Percentiles rank a stretch among this genome's conserved stretches.
phyloP scores from a whole-genome alignment of 163 green algal species.

The Volvox carteri region DNA sequence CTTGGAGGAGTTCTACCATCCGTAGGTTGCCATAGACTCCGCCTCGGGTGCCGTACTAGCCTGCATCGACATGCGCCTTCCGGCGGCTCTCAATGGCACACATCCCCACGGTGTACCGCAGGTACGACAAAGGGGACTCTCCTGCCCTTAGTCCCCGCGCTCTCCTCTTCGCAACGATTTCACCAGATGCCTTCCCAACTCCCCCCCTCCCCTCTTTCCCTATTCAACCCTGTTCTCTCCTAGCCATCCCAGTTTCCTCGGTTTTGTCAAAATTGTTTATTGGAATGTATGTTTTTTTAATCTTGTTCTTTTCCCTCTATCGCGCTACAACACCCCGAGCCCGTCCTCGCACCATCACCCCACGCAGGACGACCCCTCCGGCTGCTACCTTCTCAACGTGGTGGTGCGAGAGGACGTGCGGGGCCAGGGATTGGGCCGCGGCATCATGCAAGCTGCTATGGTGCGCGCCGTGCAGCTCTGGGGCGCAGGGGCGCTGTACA shows the following conservation, averaged over 20 bases:
- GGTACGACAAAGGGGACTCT: slow-evolving; percentile 6
- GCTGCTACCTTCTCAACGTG: slow-evolving; percentile 76
- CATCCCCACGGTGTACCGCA: slow-evolving; percentile 22
- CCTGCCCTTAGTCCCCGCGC: too few relatives aligned
- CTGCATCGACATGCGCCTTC: slow-evolving; percentile 75
- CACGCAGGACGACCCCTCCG: slow-evolving; percentile 59
- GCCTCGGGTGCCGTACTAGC: slow-evolving; percentile 55
- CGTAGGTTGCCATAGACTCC: slow-evolving; percentile 30
- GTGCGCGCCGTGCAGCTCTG: slow-evolving; percentile 59
- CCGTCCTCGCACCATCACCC: too few relatives aligned
- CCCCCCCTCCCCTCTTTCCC: too few relatives aligned
- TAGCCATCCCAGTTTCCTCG: too few relatives aligned
- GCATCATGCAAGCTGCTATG: slow-evolving; percentile 71
- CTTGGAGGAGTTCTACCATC: too few relatives aligned
- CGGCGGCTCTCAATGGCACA: slow-evolving; percentile 24
- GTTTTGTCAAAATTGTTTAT: too few relatives aligned
- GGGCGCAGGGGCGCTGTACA: slow-evolving; percentile 67
- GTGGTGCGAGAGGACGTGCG: slow-evolving; percentile 66
- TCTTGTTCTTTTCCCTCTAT: too few relatives aligned
- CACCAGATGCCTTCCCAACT: too few relatives aligned
- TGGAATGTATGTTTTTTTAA: too few relatives aligned
- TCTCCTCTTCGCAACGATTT: too few relatives aligned
- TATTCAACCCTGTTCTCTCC: too few relatives aligned
- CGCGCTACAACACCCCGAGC: too few relatives aligned
- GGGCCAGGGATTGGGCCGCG: slow-evolving; percentile 64